These are phyloP conservation scores for Pleurotus giganteus DNA, from an alignment of 768 basidiomycete species.

Conservation along the genomic window DNA sequence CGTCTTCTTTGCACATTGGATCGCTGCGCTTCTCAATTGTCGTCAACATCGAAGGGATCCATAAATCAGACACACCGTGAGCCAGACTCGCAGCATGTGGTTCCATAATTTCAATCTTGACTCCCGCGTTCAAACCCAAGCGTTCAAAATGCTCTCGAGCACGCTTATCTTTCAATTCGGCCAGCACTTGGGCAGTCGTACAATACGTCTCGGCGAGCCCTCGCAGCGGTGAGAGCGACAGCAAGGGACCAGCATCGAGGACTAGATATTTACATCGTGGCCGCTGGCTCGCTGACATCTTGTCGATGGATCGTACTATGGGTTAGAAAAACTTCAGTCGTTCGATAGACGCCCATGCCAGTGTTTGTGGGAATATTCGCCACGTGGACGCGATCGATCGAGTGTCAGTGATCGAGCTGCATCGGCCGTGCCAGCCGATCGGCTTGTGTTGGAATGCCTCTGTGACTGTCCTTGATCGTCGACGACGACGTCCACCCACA, in stretches of 20 bases:
- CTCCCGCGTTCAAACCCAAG: constrained; percentile 72
- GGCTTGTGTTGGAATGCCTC: background rate
- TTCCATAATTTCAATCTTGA: constrained; percentile 65
- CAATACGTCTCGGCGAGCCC: constrained; percentile 83
- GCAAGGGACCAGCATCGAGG: constrained; percentile 90
- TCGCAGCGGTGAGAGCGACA: constrained; percentile 86
- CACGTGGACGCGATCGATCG: background rate
- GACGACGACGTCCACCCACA: background rate
- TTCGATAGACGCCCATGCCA: too few relatives aligned
- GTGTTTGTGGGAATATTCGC: constrained; percentile 1
- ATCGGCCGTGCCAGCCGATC: constrained; percentile 4
- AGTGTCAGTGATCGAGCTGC: background rate
- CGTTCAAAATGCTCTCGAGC: constrained; percentile 85
- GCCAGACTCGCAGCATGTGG: constrained; percentile 71
- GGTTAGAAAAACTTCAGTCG: constrained; percentile 13
- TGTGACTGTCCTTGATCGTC: background rate
- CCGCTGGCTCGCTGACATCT: constrained; percentile 16
- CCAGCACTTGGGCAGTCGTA: constrained; percentile 87
- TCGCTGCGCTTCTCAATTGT: constrained; percentile 50
- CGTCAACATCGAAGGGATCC: background rate
- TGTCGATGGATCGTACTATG: too few relatives aligned
- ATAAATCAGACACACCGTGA: constrained; percentile 43
- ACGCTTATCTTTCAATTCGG: constrained; percentile 85
- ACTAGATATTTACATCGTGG: constrained; percentile 75
- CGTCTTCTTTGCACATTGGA: constrained; percentile 89